phyloP scores from a whole-genome alignment of 306 rosid species.

The Dryas drummondii region DNA sequence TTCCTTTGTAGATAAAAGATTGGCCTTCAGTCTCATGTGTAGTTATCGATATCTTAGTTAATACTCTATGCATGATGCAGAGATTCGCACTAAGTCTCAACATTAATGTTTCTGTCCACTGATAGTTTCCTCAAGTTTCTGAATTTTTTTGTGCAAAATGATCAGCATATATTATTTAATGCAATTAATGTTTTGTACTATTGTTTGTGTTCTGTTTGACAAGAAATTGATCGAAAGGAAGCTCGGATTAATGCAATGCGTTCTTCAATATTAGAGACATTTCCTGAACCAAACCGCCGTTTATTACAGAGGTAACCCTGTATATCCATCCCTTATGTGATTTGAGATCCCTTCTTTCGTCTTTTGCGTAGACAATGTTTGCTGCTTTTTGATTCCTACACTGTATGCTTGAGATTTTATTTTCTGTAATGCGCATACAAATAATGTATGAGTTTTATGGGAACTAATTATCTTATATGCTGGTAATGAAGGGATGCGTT shows the following conservation, averaged over 20 bases:
- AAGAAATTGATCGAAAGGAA: conserved; percentile 93
- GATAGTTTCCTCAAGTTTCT: not conserved
- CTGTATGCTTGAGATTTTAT: not conserved
- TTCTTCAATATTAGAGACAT: conserved; percentile 80
- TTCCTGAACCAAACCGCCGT: conserved; percentile 97
- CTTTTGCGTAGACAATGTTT: not conserved
- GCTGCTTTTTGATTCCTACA: conserved; percentile 7
- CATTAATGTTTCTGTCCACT: not conserved
- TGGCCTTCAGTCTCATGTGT: not conserved
- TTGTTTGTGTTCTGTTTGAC: conserved; percentile 30
- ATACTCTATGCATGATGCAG: not conserved
- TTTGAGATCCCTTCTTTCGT: not conserved
- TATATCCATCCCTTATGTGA: conserved; percentile 13
- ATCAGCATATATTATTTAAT: conserved; percentile 14
- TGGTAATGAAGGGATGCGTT: not conserved
- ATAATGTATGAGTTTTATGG: not conserved
- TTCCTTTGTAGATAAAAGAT: not conserved
- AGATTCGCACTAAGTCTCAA: not conserved
- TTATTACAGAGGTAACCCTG: conserved; percentile 72
- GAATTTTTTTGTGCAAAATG: conserved; percentile 7
- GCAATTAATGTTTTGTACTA: conserved; percentile 12
- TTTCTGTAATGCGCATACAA: not conserved
- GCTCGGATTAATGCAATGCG: conserved; percentile 86
- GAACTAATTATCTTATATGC: not conserved
- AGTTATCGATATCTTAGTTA: not conserved